Conservation (phyloP, 495 filamentous ascomycete species). For the Penicillium egyptiacum region DNA sequence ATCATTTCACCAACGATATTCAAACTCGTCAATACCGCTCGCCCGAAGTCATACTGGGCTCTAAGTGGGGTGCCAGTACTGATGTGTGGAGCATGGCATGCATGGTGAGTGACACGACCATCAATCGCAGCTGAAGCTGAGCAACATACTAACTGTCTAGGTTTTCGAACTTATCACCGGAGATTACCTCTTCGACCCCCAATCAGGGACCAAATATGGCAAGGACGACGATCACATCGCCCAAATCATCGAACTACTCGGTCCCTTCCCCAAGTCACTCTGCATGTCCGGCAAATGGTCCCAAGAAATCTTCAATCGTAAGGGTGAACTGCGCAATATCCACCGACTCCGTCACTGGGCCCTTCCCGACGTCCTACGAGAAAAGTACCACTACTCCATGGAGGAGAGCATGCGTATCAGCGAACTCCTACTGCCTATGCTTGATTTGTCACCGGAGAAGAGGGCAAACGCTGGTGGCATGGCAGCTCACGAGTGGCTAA, state of each 20-base stretch:
- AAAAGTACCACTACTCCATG: slow-evolving; percentile 92
- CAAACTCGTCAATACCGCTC: slow-evolving; percentile 97
- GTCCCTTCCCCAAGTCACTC: slow-evolving; percentile 87
- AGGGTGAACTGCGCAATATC: slow-evolving; percentile 96
- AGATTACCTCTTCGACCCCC: slow-evolving; percentile 98
- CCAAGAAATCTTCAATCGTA: slow-evolving; percentile 98
- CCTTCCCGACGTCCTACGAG: slow-evolving; percentile 84
- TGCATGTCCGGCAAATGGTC: slow-evolving; percentile 94
- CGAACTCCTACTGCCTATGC: slow-evolving; percentile 89
- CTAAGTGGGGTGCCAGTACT: slow-evolving; percentile 98
- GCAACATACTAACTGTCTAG: slow-evolving; percentile 45
- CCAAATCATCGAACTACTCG: slow-evolving; percentile 97
- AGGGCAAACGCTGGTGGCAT: slow-evolving; percentile 96
- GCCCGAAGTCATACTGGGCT: slow-evolving; percentile 92
- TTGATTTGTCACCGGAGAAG: slow-evolving; percentile 82
- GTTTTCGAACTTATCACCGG: slow-evolving; percentile 97
- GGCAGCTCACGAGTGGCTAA: slow-evolving; percentile 77
- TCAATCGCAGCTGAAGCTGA: slow-evolving; percentile 1
- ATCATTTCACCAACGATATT: slow-evolving; percentile 99
- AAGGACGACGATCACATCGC: slow-evolving; percentile 99
- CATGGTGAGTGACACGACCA: slow-evolving; percentile 65
- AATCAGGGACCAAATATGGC: slow-evolving; percentile 98
- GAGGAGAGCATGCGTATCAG: slow-evolving; percentile 75
- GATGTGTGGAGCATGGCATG: slow-evolving; percentile 99
- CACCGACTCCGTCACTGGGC: slow-evolving; percentile 97